Conservation (phyloP, 176 grass and related monocot species). For the Zoysia pacifica region DNA sequence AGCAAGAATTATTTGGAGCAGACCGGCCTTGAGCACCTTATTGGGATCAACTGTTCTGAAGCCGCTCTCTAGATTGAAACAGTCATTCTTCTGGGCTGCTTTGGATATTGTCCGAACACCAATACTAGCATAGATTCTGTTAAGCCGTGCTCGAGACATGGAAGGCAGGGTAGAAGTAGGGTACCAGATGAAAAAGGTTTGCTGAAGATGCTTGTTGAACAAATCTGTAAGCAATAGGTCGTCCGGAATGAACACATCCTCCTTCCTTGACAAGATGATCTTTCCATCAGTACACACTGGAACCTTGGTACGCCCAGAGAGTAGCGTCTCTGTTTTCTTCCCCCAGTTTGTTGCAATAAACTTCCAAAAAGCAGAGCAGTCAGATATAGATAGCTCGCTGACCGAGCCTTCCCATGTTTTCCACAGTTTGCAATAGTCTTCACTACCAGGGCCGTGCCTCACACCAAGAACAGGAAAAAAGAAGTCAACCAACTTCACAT, state of each 20-base stretch:
- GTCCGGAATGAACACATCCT: slow-evolving; percentile 63
- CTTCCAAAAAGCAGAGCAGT: slow-evolving; percentile 64
- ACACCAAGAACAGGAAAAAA: slow-evolving; percentile 52
- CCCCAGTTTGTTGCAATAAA: slow-evolving; percentile 57
- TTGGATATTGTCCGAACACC: slow-evolving; percentile 62
- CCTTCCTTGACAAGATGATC: slow-evolving; percentile 47
- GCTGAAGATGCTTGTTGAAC: slow-evolving; percentile 40
- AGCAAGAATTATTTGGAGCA: slow-evolving; percentile 47
- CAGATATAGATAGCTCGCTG: not conserved
- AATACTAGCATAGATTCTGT: slow-evolving; percentile 46
- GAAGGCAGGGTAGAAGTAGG: slow-evolving; percentile 26
- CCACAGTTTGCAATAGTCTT: slow-evolving; percentile 62
- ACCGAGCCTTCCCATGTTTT: slow-evolving; percentile 50
- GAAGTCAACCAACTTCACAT: slow-evolving; percentile 41
- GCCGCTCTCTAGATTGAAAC: slow-evolving; percentile 4
- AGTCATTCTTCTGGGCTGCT: slow-evolving; percentile 41
- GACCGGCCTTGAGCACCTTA: slow-evolving; percentile 40
- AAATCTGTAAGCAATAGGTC: slow-evolving; percentile 63
- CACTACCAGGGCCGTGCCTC: slow-evolving; percentile 27
- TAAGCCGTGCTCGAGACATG: slow-evolving; percentile 42
- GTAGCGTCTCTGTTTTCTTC: slow-evolving; percentile 10
- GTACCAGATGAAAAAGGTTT: slow-evolving; percentile 65
- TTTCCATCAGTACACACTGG: slow-evolving; percentile 36
- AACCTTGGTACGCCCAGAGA: slow-evolving; percentile 47
- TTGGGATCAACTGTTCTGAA: not conserved